Base-by-base conservation (phyloP, 768 basidiomycete genomes). In the Lentinula detonsa region DNA sequence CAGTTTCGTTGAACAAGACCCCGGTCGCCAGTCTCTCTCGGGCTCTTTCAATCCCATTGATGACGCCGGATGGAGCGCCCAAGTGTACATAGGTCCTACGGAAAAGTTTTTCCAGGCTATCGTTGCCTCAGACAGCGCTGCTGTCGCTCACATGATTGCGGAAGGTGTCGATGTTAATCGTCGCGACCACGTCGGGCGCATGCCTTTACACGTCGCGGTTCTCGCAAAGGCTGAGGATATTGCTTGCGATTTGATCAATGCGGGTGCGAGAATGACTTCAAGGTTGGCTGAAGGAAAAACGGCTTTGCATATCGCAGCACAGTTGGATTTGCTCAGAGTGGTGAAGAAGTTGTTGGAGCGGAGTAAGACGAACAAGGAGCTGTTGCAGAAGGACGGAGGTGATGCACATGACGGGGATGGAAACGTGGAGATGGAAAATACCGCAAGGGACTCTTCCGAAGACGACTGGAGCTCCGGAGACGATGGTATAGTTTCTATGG, bases 21-120 rank as follows among this genome's bases (percentile, higher is more conserved):
- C 84, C 2, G 84, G 84, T 0, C 81, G 84, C 9, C 85, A 87
- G 67, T 80, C 72, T 42, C 79, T 86, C 43, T 80, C 84, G 0
- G 85, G 85, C 1, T 83, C 81, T 65, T 87, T 87, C 75, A 81
- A 84, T 57, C 85, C 85, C 0, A 86, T 86, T 66, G 85, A 88
- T 62, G 81, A 79, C 11, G 84, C 83, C 10, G 84, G 86, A 74
- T 88, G 85, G 86, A 78, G 78, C 60, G 82, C 76, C 37, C 81
- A 84, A 63, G 84, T 81, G 8, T 88, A 86, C 68, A 76, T 85
- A 62, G 82, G 80, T 10, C 76, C 75, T 13, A 76, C 78, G 0
- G 80, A 82, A 60, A 76, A 78, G 61, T 79, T 88, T 60, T 86
- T 87, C 71, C 66, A 71, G 9, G 82, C 82, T n/a, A 83, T 88